phyloP scores from a whole-genome alignment of 2,329 filamentous ascomycete species.

The Geosmithia putterillii region DNA sequence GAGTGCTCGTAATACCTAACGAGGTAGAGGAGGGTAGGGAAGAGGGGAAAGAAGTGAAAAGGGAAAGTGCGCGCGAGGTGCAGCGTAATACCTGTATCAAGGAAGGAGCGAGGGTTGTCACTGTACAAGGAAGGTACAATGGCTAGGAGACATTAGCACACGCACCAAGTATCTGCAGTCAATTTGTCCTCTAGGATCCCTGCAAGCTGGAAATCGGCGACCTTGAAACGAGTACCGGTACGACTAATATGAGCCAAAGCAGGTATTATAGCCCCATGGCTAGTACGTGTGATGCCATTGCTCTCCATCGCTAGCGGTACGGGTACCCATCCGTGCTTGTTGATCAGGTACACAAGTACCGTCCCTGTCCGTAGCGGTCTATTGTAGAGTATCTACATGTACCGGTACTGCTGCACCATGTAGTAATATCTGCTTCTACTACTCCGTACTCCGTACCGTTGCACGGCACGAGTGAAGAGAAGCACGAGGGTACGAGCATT shows the following conservation, averaged over 20 bases:
- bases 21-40: not conserved
- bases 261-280: too few relatives aligned
- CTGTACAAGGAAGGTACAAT: not conserved
- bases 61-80: not conserved
- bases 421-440: not conserved
- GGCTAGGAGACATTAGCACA: not conserved
- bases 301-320: too few relatives aligned
- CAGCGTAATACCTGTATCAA: not conserved
- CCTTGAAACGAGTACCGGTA: not conserved
- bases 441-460: too few relatives aligned
- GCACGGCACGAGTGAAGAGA: not conserved
- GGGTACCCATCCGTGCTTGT: too few relatives aligned
- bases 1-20: not conserved
- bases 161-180: not conserved
- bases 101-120: not conserved
- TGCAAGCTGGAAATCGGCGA: too few relatives aligned
- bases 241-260: too few relatives aligned
- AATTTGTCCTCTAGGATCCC: not conserved
- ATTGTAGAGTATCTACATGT: not conserved
- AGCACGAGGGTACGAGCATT: too few relatives aligned
- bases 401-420: not conserved
- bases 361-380: too few relatives aligned
- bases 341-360: too few relatives aligned
- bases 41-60: not conserved
- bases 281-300: too few relatives aligned